Evolutionary conservation across 2,329 filamentous ascomycete genomes (phyloP).

Genomic region (Trichoderma atroviride): DNA sequence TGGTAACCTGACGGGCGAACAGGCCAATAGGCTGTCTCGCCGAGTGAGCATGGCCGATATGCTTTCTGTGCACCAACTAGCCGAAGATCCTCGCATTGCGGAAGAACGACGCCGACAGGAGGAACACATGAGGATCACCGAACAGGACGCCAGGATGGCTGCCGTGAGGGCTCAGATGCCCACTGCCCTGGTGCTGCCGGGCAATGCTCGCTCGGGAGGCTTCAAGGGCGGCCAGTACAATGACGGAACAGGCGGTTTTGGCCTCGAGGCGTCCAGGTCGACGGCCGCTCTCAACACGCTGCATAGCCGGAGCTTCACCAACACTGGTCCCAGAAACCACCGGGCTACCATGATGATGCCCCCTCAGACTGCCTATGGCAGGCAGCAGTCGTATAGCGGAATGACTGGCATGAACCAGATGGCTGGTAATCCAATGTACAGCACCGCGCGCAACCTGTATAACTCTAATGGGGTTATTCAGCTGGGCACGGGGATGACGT

Average conservation of each 20-base stretch:
- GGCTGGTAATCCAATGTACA: background rate
- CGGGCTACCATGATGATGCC: conserved; percentile 35
- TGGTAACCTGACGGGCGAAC: conserved; percentile 34
- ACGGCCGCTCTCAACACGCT: conserved; percentile 31
- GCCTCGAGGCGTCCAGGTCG: conserved; percentile 33
- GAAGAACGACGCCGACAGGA: conserved; percentile 47
- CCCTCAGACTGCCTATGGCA: conserved; percentile 33
- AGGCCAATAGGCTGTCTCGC: conserved; percentile 31
- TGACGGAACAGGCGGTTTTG: conserved; percentile 50
- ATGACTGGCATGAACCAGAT: conserved; percentile 30
- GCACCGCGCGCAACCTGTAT: conserved; percentile 33
- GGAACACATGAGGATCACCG: conserved; percentile 46
- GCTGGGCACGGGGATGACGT: conserved; percentile 33
- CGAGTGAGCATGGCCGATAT: conserved; percentile 64
- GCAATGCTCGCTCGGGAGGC: conserved; percentile 46
- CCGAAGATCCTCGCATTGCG: conserved; percentile 43
- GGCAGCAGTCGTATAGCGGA: conserved; percentile 33
- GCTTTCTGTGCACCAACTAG: conserved; percentile 48
- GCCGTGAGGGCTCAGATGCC: conserved; percentile 55
- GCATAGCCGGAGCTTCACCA: conserved; percentile 33
- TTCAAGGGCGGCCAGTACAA: conserved; percentile 59
- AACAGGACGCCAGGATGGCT: conserved; percentile 52
- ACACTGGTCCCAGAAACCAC: conserved; percentile 33
- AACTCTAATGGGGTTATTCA: conserved; percentile 33
- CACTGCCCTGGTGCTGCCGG: conserved; percentile 40